Base-by-base conservation (phyloP, 2,329 filamentous ascomycete genomes). In the Periglandula ipomoeae region DNA sequence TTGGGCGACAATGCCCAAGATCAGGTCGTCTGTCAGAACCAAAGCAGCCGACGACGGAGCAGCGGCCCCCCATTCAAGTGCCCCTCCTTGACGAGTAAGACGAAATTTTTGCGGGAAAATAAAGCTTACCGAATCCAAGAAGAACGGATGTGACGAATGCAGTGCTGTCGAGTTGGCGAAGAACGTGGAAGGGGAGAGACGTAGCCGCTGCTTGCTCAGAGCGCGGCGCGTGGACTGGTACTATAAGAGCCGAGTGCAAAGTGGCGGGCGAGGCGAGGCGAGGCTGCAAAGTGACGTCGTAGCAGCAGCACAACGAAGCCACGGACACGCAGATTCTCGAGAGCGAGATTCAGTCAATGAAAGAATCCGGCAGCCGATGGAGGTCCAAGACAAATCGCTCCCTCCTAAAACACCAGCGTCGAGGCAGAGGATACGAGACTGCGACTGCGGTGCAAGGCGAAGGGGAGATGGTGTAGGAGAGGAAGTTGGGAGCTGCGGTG, bases 391-490 rank as follows among this genome's bases (percentile, higher is more conserved):
- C 7, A 35, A 27, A 15, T 22, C 20, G 30, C 32, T 20, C 46
- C 30, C 11, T 44, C 22, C n/a, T 3, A 11, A 8, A 27, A 23
- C 8, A 17, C 11, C 32, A 22, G 15, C 27, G 10, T n/a, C 3
- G 8, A 44, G 24, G 35, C 35, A 39, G 20, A 30, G 38, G 48
- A 32, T 13, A 38, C 38, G 46, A 51, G 39, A 42, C 15, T 30
- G 44, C 26, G 49, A 43, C 32, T 24, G 44, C 30, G 35, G 19
- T 50, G 20, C 26, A 24, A 50, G 26, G 41, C 22, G 37, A 8
- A 46, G 46, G 39, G 40, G 41, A 42, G 48, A 57, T 52, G 53
- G 46, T 50, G 53, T 53, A 48, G 47, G 52, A 45, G 48, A 50
- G 53, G 23, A 48, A 49, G 48, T 52, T 50, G 50, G 50, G 45